These are phyloP conservation scores for Backusella luteola DNA, from an alignment of 192 early-diverging fungal genomes.

Conservation along the genomic window DNA sequence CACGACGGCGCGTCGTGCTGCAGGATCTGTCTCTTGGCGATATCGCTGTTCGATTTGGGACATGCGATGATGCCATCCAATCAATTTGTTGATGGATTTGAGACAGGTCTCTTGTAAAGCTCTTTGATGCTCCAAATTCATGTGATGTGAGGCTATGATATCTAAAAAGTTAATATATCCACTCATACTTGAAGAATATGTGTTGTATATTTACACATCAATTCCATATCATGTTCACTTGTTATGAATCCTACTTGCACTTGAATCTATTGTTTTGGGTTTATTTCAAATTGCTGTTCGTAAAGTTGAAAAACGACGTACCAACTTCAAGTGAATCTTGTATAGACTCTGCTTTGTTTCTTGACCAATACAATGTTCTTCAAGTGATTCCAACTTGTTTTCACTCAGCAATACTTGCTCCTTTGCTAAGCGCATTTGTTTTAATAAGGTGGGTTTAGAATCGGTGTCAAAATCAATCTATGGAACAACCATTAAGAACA, in stretches of 20 bases:
- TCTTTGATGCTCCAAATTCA: neutral
- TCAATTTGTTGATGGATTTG: neutral
- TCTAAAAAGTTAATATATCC: too few species aligned
- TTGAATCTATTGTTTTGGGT: constrained; percentile 7
- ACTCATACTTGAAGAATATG: too few species aligned
- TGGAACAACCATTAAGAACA: neutral
- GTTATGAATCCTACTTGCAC: constrained; percentile 1
- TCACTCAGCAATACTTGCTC: neutral
- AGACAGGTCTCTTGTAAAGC: neutral
- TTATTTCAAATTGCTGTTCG: too few species aligned
- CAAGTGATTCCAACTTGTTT: neutral
- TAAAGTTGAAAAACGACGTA: neutral
- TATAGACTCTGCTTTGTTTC: constrained; percentile 5
- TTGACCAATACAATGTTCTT: neutral
- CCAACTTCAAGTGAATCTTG: neutral
- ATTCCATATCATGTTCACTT: neutral
- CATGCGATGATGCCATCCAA: neutral
- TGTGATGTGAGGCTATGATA: neutral
- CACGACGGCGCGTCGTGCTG: neutral
- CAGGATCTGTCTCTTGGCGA: neutral
- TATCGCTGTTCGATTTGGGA: neutral
- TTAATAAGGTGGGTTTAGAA: neutral
- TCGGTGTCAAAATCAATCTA: neutral
- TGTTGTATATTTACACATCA: neutral
- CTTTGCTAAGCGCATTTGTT: constrained; percentile 8